Conservation (phyloP, 345 rosid genomes). For the Brassica rapa region DNA sequence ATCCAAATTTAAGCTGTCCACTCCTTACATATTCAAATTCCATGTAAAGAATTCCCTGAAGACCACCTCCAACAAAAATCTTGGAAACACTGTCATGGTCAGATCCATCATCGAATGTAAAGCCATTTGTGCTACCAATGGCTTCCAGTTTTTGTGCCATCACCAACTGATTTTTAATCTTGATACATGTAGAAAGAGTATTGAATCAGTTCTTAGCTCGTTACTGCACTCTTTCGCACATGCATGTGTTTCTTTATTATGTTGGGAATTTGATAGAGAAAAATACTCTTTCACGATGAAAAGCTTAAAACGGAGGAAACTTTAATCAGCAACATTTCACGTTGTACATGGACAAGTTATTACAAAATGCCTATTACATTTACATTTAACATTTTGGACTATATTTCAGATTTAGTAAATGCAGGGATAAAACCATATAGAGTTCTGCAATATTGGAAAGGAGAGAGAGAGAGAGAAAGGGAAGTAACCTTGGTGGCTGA, state of each 20-base stretch:
- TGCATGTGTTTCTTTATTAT: neutral
- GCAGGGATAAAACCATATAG: neutral
- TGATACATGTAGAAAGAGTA: neutral
- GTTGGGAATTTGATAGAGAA: neutral
- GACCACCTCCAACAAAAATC: conserved; percentile 31
- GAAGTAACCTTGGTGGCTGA: conserved; percentile 9
- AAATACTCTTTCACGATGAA: neutral
- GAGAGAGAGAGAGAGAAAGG: neutral
- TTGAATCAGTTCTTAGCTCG: neutral
- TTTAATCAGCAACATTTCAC: neutral
- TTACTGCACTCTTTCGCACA: neutral
- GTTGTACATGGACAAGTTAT: neutral
- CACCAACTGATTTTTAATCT: neutral
- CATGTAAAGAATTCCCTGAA: conserved; percentile 19
- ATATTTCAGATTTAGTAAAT: neutral
- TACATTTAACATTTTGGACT: neutral
- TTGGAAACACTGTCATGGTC: conserved; percentile 21
- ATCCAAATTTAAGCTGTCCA: conserved; percentile 22
- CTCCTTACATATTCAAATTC: conserved; percentile 26
- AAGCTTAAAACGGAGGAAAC: neutral
- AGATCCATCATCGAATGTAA: conserved; percentile 28
- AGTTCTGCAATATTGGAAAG: neutral
- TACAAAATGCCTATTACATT: neutral
- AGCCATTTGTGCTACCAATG: conserved; percentile 24
- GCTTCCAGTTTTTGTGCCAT: conserved; percentile 31